These are phyloP conservation scores for Auriscalpium microsporum DNA, from an alignment of 768 basidiomycete genomes.

Conservation along the genomic window DNA sequence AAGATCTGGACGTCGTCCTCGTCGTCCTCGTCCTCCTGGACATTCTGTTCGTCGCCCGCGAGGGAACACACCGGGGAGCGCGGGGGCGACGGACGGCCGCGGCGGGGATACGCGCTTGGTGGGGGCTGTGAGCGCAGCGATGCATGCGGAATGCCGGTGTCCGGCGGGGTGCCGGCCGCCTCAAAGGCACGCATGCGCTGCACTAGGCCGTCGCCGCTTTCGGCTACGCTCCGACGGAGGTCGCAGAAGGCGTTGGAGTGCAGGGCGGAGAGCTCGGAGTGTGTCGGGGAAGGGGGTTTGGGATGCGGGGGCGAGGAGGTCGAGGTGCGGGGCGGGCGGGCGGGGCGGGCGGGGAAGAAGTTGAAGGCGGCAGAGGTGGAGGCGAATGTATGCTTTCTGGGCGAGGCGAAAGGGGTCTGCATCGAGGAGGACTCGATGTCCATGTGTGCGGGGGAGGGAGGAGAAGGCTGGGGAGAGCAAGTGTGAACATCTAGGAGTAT, in stretches of 20 bases:
- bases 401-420: not conserved
- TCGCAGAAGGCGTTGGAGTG: constrained; percentile 60
- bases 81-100: constrained; percentile 6
- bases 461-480: constrained; percentile 1
- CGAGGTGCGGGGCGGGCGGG: constrained; percentile 6
- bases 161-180: constrained; percentile 31
- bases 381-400: constrained; percentile 14
- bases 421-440: constrained; percentile 3
- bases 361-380: constrained; percentile 26
- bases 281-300: constrained; percentile 1
- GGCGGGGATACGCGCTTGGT: not conserved
- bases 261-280: constrained; percentile 33
- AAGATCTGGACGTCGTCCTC: constrained; percentile 56
- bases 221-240: constrained; percentile 50
- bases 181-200: constrained; percentile 71
- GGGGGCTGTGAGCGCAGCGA: constrained; percentile 22
- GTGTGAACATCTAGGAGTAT: not conserved
- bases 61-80: not conserved
- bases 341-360: constrained; percentile 20
- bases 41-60: constrained; percentile 12
- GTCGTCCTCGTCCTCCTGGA: constrained; percentile 36
- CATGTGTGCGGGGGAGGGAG: not conserved
- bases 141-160: constrained; percentile 30
- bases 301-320: not conserved
- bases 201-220: constrained; percentile 60